Conservation (phyloP, 345 rosid species). For the Iberis pinnata region DNA sequence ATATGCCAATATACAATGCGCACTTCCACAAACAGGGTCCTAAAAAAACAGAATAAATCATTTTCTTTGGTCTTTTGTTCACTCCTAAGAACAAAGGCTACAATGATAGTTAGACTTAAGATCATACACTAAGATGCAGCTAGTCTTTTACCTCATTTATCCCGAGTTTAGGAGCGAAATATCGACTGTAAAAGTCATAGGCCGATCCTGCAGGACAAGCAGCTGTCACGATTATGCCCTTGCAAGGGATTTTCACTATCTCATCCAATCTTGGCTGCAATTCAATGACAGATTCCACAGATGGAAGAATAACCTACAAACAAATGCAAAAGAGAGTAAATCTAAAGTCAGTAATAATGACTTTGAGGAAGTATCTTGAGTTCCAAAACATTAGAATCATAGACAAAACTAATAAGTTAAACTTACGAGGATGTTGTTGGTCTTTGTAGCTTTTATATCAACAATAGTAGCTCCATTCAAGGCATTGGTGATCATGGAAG, state of each 20-base stretch:
- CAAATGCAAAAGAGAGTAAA: not conserved
- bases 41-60: slow-evolving; percentile 21
- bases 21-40: slow-evolving; percentile 85
- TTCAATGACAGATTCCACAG: slow-evolving; percentile 46
- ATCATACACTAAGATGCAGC: too few species aligned
- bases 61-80: not conserved
- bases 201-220: slow-evolving; percentile 46
- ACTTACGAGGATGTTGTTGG: slow-evolving; percentile 44
- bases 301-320: slow-evolving; percentile 57
- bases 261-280: slow-evolving; percentile 46
- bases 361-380: not conserved
- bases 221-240: slow-evolving; percentile 54
- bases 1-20: slow-evolving; percentile 63
- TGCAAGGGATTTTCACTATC: slow-evolving; percentile 44
- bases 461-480: slow-evolving; percentile 41
- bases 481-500: slow-evolving; percentile 40
- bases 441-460: slow-evolving; percentile 43
- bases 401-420: not conserved
- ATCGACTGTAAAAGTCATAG: slow-evolving; percentile 65
- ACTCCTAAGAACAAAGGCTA: not conserved
- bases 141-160: slow-evolving; percentile 49
- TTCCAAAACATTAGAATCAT: not conserved
- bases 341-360: not conserved
- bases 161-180: slow-evolving; percentile 59
- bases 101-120: too few species aligned